Evolutionary conservation across 371 early-diverging fungal species (phyloP).

Genomic region (Mortierella sp.): DNA sequence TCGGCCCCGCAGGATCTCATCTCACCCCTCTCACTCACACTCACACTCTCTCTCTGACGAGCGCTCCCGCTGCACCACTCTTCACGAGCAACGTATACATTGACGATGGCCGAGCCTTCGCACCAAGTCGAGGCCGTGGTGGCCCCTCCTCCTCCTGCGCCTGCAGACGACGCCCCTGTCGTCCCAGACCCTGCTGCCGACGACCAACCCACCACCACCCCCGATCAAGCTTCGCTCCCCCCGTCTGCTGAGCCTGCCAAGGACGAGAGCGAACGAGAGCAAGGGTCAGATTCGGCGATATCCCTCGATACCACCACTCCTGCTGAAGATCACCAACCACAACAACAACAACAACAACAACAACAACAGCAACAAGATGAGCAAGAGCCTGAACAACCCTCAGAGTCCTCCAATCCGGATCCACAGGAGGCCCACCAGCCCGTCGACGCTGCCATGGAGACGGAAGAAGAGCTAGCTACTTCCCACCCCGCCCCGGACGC

Average conservation of each 20-base stretch:
- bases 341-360: not conserved
- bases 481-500: slow-evolving; percentile 4
- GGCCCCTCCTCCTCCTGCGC: slow-evolving; percentile 4
- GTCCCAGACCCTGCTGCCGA: slow-evolving; percentile 3
- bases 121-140: slow-evolving; percentile 12
- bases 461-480: slow-evolving; percentile 1
- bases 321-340: not conserved
- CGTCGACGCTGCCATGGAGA: slow-evolving; percentile 17
- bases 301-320: not conserved
- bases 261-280: slow-evolving; percentile 9
- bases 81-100: not conserved
- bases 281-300: slow-evolving; percentile 18
- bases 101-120: slow-evolving; percentile 25
- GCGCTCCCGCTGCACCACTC: slow-evolving; percentile 4
- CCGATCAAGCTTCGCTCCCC: not conserved
- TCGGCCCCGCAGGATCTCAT: no score
- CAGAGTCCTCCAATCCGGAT: not conserved
- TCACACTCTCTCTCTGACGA: slow-evolving; percentile 1
- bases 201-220: slow-evolving; percentile 7
- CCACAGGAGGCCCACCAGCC: slow-evolving; percentile 6
- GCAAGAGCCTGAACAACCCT: slow-evolving; percentile 1
- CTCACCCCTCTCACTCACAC: not conserved
- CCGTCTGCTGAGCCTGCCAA: no score
- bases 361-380: slow-evolving; percentile 1
- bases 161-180: slow-evolving; percentile 6